phyloP scores from a whole-genome alignment of 202 grass and related monocot genomes.

The Dendrocalamus latiflorus region DNA sequence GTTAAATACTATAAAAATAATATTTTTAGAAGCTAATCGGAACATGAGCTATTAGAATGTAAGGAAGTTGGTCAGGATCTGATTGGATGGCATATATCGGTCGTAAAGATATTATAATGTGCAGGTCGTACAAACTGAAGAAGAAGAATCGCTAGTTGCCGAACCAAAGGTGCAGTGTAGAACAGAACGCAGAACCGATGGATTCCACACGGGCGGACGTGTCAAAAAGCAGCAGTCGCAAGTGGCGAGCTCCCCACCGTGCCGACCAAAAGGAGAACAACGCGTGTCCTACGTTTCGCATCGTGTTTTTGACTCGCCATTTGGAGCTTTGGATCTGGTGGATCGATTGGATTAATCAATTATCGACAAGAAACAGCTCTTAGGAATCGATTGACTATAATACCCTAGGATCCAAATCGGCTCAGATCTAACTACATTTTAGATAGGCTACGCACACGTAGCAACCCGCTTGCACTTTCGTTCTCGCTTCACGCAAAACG shows the following conservation, averaged over 20 bases:
- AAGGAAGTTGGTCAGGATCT: background rate
- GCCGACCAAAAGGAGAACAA: slow-evolving; percentile 34
- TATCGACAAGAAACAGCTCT: background rate
- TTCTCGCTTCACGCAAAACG: too few relatives aligned
- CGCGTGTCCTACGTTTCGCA: background rate
- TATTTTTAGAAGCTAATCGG: too few relatives aligned
- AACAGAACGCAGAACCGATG: background rate
- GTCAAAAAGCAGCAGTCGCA: background rate
- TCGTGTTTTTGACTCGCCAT: background rate
- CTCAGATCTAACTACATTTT: too few relatives aligned
- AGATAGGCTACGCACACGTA: too few relatives aligned
- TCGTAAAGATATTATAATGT: background rate
- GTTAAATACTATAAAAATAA: too few relatives aligned
- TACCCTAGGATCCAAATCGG: too few relatives aligned
- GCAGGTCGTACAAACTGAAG: background rate
- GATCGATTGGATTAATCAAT: background rate
- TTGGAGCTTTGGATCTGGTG: background rate
- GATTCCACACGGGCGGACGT: background rate
- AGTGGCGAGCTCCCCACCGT: slow-evolving; percentile 39
- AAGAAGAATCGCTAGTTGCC: background rate
- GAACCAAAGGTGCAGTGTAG: background rate
- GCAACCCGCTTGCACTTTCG: too few relatives aligned
- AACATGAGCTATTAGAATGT: too few relatives aligned
- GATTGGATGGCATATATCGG: background rate
- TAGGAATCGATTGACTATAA: too few relatives aligned